phyloP scores from a whole-genome alignment of 2,329 filamentous ascomycete species.

The Colletotrichum sp. region DNA sequence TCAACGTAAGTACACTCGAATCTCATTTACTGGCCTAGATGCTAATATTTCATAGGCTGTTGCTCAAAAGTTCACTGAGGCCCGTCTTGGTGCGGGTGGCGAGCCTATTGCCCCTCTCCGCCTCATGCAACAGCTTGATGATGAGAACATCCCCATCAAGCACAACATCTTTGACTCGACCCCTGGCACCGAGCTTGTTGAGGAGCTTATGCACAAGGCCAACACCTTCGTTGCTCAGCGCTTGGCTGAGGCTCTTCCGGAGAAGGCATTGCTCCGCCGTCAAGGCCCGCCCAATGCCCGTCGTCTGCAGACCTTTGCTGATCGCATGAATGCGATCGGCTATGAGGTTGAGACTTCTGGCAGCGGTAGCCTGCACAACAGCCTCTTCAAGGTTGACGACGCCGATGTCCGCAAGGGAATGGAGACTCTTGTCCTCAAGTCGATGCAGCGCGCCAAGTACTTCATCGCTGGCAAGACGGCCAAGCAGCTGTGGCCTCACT shows the following conservation, averaged over 20 bases:
- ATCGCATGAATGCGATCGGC: constrained; percentile 90
- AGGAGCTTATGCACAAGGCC: constrained; percentile 93
- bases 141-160: constrained; percentile 97
- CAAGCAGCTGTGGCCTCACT: constrained; percentile 84
- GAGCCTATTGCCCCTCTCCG: constrained; percentile 85
- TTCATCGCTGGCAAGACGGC: constrained; percentile 81
- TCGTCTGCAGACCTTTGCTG: constrained; percentile 87
- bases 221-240: constrained; percentile 90
- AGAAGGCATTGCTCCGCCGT: constrained; percentile 90
- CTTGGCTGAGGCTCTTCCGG: constrained; percentile 78
- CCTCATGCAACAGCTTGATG: constrained; percentile 90
- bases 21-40: background rate
- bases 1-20: constrained; percentile 62
- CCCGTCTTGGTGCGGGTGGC: constrained; percentile 80
- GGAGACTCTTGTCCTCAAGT: constrained; percentile 94
- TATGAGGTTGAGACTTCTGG: constrained; percentile 89
- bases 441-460: constrained; percentile 97
- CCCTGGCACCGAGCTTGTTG: constrained; percentile 87
- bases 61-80: constrained; percentile 88
- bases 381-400: constrained; percentile 92
- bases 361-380: constrained; percentile 92
- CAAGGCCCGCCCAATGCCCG: constrained; percentile 86
- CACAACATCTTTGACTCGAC: constrained; percentile 95
- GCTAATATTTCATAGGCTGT: constrained; percentile 61
- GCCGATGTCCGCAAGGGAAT: constrained; percentile 92